Percentiles rank a stretch among this genome's conserved stretches.
Conservation (phyloP, 2,329 filamentous ascomycete species). For the Talaromyces sp. region DNA sequence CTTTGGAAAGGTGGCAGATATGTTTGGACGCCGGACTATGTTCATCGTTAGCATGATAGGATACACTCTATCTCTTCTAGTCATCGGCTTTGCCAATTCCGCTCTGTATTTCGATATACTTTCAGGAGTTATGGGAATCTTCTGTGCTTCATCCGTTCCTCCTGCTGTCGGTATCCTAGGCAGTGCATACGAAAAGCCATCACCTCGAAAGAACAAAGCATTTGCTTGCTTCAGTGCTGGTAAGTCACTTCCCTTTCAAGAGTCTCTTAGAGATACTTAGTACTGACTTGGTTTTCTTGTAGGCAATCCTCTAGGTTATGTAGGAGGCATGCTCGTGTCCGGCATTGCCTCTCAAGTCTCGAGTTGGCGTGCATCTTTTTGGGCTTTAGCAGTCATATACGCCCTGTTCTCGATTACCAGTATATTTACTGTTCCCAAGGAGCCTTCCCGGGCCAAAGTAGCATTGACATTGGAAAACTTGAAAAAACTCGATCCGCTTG, state of each 20-base stretch:
- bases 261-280: too few species aligned
- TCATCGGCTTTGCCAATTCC: slow-evolving; percentile 58
- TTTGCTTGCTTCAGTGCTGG: slow-evolving; percentile 59
- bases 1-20: slow-evolving; percentile 63
- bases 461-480: slow-evolving; percentile 46
- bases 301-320: slow-evolving; percentile 57
- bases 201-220: slow-evolving; percentile 60
- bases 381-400: slow-evolving; percentile 62
- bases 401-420: slow-evolving; percentile 56
- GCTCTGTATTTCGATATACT: slow-evolving; percentile 61
- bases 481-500: slow-evolving; percentile 59
- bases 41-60: slow-evolving; percentile 59
- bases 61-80: slow-evolving; percentile 56
- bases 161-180: slow-evolving; percentile 64
- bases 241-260: not conserved
- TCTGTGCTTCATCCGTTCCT: slow-evolving; percentile 61
- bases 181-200: slow-evolving; percentile 59
- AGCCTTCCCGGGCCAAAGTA: slow-evolving; percentile 45
- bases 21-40: slow-evolving; percentile 61
- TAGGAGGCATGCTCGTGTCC: slow-evolving; percentile 57
- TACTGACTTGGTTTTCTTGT: not conserved
- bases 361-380: slow-evolving; percentile 62
- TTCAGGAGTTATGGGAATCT: slow-evolving; percentile 62
- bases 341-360: slow-evolving; percentile 60
- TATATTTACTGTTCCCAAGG: slow-evolving; percentile 59